Percentiles rank a stretch among this genome's conserved stretches.
Conservation (phyloP, 176 grass and related monocot species). For the Metroxylon sagu region DNA sequence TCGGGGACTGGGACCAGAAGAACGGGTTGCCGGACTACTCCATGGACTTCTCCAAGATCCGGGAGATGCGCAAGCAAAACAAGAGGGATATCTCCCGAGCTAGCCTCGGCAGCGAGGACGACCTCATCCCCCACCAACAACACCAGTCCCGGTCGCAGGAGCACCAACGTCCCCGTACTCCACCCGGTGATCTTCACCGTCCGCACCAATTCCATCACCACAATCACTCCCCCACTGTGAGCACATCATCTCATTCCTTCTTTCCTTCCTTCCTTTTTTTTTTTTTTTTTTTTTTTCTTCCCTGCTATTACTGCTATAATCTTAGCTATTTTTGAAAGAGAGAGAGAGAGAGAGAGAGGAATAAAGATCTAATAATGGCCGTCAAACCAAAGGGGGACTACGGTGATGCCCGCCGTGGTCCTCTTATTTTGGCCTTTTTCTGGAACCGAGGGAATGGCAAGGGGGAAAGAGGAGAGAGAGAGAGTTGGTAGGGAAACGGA, state of each 20-base stretch:
- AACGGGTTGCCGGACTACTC: constrained; percentile 50
- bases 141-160: not conserved
- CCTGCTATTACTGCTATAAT: not conserved
- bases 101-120: constrained; percentile 23
- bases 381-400: no score
- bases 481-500: no score
- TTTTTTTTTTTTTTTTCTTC: not conserved
- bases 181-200: not conserved
- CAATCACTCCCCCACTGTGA: constrained; percentile 1
- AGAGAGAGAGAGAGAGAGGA: no score
- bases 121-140: not conserved
- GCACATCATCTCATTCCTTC: not conserved
- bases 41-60: constrained; percentile 61
- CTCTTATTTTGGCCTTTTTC: no score
- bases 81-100: constrained; percentile 45
- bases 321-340: no score
- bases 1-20: constrained; percentile 63
- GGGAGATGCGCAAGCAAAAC: constrained; percentile 42
- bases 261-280: not conserved
- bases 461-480: no score
- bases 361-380: no score
- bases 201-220: not conserved
- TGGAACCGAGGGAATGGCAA: no score
- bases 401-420: no score
- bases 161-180: not conserved